Evolutionary conservation across 345 rosid species (phyloP).

Genomic region (Eutrema japonicum): DNA sequence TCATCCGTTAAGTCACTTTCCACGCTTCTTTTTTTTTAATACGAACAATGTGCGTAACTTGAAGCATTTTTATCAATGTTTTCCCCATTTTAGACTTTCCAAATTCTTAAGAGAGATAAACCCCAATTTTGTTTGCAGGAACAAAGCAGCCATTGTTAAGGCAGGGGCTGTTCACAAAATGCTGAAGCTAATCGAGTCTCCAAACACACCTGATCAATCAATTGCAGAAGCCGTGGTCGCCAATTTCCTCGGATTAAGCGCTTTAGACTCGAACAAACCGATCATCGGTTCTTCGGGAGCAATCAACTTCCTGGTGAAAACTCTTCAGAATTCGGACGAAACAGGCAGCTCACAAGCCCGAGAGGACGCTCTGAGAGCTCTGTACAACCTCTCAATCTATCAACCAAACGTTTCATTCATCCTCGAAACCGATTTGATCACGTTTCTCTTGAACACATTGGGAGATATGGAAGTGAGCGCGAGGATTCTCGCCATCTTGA

Average conservation of each 20-base stretch:
- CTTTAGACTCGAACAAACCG: conserved; percentile 84
- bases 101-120: conserved; percentile 18
- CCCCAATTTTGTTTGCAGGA: conserved; percentile 53
- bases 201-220: conserved; percentile 49
- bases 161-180: conserved; percentile 96
- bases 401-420: conserved; percentile 62
- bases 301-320: conserved; percentile 69
- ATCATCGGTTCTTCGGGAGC: conserved; percentile 95
- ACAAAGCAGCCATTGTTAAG: conserved; percentile 98
- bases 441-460: conserved; percentile 58
- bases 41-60: conserved; percentile 22
- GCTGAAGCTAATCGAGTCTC: conserved; percentile 77
- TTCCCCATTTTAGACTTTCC: conserved; percentile 10
- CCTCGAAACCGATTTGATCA: conserved; percentile 64
- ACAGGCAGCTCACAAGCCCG: conserved; percentile 64
- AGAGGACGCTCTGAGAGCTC: conserved; percentile 87
- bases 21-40: not conserved
- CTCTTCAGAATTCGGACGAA: conserved; percentile 51
- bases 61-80: conserved; percentile 31
- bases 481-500: conserved; percentile 78
- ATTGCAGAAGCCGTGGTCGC: conserved; percentile 89
- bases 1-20: conserved; percentile 14
- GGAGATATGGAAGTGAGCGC: conserved; percentile 96
- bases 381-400: conserved; percentile 81
- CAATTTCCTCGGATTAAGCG: conserved; percentile 91